Evolutionary conservation across 345 rosid species (phyloP).

Genomic region (Lepidium didymum): DNA sequence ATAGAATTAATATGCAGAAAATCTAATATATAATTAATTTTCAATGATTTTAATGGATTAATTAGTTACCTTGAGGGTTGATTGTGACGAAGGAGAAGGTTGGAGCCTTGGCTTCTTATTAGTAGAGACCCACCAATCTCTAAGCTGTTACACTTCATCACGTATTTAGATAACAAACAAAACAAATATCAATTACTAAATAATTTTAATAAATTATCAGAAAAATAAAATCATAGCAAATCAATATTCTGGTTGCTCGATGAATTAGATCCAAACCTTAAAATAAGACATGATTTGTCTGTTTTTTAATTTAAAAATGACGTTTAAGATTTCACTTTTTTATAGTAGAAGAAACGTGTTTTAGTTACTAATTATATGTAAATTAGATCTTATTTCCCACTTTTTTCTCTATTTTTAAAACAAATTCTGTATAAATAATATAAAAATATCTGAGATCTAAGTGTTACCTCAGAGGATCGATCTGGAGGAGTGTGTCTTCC

Average conservation of each 20-base stretch:
- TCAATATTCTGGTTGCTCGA: neutral
- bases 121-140: conserved; percentile 62
- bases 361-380: neutral
- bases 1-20: conserved; percentile 7
- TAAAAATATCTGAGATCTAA: neutral
- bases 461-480: conserved; percentile 66
- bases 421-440: neutral
- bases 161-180: conserved; percentile 2
- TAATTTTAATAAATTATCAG: too few relatives aligned
- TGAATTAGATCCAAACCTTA: conserved; percentile 16
- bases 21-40: neutral
- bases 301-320: conserved; percentile 2
- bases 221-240: neutral
- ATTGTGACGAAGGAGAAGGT: conserved; percentile 59
- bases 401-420: neutral
- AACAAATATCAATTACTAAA: neutral
- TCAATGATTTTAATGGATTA: neutral
- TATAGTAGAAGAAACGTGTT: neutral
- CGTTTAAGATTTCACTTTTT: conserved; percentile 1
- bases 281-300: conserved; percentile 6
- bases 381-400: neutral
- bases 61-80: conserved; percentile 66
- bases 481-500: conserved; percentile 61
- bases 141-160: conserved; percentile 63
- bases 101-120: conserved; percentile 89